Base-by-base conservation (phyloP, 1,139 yeast species). In the Nakaseomyces uthaithaninus region DNA sequence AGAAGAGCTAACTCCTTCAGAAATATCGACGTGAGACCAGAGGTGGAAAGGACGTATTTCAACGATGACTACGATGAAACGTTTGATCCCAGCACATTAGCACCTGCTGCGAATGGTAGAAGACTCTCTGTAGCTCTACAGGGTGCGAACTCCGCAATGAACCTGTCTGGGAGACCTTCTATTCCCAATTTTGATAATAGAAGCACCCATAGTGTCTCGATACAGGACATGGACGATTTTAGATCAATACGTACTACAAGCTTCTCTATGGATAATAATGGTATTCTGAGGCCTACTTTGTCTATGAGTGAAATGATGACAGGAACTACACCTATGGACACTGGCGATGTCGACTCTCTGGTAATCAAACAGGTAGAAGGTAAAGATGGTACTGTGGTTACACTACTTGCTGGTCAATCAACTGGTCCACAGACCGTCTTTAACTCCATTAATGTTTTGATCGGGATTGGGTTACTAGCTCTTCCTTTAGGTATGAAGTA, bases 371-470 rank as follows among this genome's bases (percentile, higher is more conserved):
- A 74, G 51, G 74, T 83, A 14, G 93, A 83, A 55, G 82, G 78
- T 43, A 68, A 71, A 44, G 81, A 80, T 47, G 95, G 95, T 3
- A 75, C 77, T 41, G 66, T 77, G n/a, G 73, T 80, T 27, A 81
- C 91, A 1, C 76, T 83, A 41, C 69, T 83, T 34, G 82, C 83
- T 6, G 89, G 93, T 33, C 93, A 81, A 59, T 83, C 94, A 3
- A 87, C 96, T 0, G 80, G 78, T 0, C 81, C 89, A 1, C 97
- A 89, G 59, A 89, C 97, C 0, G 67, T 84, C 16, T 86, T 89
- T 67, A 89, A 89, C 57, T 77, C 94, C 3, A 79, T 87, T 42
- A 89, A 89, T 58, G 83, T 87, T 0, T 66, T 87, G 33, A 77
- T 87, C 53, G 97, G 96, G 0, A 76, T 89, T 36, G 96, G 95